Evolutionary conservation across 495 filamentous ascomycete species (phyloP).

Genomic region (Trypethelium eluteriae): DNA sequence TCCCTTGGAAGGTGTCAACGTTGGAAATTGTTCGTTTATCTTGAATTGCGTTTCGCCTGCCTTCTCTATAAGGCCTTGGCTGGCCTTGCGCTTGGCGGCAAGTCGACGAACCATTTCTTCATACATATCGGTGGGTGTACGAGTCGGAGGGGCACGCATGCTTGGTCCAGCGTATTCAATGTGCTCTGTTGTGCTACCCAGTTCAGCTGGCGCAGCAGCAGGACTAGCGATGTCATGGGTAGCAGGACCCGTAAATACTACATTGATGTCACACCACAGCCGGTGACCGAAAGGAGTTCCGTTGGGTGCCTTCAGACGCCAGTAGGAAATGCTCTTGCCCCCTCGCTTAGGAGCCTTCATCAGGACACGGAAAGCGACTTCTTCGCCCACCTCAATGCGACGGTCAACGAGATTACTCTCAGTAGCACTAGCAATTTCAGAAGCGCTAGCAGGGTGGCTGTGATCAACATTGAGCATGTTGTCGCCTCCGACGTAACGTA

Average conservation of each 20-base stretch:
- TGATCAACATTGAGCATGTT: conserved; percentile 86
- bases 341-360: conserved; percentile 68
- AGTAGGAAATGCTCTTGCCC: conserved; percentile 84
- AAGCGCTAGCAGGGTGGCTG: conserved; percentile 62
- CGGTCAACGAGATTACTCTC: conserved; percentile 70
- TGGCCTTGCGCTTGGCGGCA: background rate
- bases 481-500: conserved; percentile 88
- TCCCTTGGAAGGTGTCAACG: background rate
- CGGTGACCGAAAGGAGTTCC: conserved; percentile 82
- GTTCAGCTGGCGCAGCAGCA: conserved; percentile 2
- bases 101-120: conserved; percentile 8
- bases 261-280: conserved; percentile 87
- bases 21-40: conserved; percentile 7
- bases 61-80: conserved; percentile 12
- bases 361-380: conserved; percentile 71
- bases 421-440: conserved; percentile 62
- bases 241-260: conserved; percentile 31
- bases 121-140: conserved; percentile 3
- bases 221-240: background rate
- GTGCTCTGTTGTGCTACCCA: conserved; percentile 1
- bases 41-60: background rate
- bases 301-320: conserved; percentile 79
- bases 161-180: conserved; percentile 1
- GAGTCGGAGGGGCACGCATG: background rate
- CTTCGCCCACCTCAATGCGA: conserved; percentile 62